Evolutionary conservation across 495 filamentous ascomycete species (phyloP), one percentile per base, ranked within the genome.

Genomic region (Penicillium chermesinum): DNA sequence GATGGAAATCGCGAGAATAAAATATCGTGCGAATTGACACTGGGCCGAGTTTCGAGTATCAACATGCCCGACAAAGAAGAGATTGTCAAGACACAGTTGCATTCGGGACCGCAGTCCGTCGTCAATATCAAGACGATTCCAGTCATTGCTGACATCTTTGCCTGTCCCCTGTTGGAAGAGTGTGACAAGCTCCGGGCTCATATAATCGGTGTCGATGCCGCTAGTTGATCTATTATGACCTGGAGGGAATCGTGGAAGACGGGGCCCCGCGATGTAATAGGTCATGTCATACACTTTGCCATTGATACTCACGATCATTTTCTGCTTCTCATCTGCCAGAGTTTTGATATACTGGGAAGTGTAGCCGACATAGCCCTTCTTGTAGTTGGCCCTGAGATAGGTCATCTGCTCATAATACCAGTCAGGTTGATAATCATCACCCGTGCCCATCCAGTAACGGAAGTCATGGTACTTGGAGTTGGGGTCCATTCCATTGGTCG

Each of bases 401-500:
- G 81, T 74, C 78, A 95, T 86, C 64, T 88, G 83, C 65, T 97
- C 87, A 40, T 73, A 82, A 70, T 87, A 95, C 93, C 93, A 99
- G 61, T 94, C 88, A 2, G 84, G 82, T 5, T 90, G 84, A 37
- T 76, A 84, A 64, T 95, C 86, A 10, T 30, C 42, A 36, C 42
- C 42, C 3, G 42, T 44, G 49, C 88, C 87, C 27, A 79, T 88
- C 59, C 81, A 88, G 58, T 75, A 80, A 49, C 93, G 83, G 80
- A 96, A 99, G 65, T 99, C 93, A 59, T 99, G 93, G 60, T 91
- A 99, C 48, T 76, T 75, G 12, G 80, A 61, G 56, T 96, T 94
- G 35, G 65, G 55, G 58, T 97, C 94, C 6, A 33, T 38, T 33
- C 77, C 74, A 21, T 62, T 72, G 59, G 77, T 83, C 63, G 89